Base-by-base conservation (phyloP, 805 yeast species). In the Citeromyces matritensis region DNA sequence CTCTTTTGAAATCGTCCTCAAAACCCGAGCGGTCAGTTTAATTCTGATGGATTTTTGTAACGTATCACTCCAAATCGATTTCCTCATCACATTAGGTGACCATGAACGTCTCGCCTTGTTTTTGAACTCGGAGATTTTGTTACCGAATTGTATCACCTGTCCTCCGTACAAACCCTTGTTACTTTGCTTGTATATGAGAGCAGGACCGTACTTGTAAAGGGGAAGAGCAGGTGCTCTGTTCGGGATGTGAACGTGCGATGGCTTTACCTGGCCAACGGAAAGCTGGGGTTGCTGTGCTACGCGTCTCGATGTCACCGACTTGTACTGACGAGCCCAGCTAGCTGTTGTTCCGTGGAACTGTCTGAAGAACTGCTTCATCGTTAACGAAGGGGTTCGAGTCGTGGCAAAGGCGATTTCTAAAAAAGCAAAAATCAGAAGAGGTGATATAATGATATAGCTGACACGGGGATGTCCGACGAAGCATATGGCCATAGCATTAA, bases 111-210 rank as follows among this genome's bases (percentile, higher is more conserved):
- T 68, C 37, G 73, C 72, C 47, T 74, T 76, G 57, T 81, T 83
- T 34, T 67, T 65, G 46, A 69, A 62, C 48, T 84, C 94, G 10
- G 94, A 72, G 36, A 86, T 66, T 35, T 71, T 69, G 53, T 83
- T 71, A 42, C 95, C 93, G 39, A 73, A 66, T 40, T 71, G 73
- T 31, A 82, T 69, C 47, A 77, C 78, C 34, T 80, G 70, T 10
- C 95, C 98, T 15, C 97, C 99, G 50, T 69, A 88, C 27, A 91
- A 63, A 4, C 97, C 98, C 32, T 76, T 59, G 51, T 88, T 83
- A 42, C 86, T 74, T 55, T 85, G 79, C 49, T 85, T 85, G 60
- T 73, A 88, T 38, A 72, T 65, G 33, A 60, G 56, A 3, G 95
- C 66, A 36, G 80, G 85, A 17, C 88, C 88, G 53, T 77, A 88